phyloP scores from a whole-genome alignment of 192 early-diverging fungal species.

The Endogone sp. region DNA sequence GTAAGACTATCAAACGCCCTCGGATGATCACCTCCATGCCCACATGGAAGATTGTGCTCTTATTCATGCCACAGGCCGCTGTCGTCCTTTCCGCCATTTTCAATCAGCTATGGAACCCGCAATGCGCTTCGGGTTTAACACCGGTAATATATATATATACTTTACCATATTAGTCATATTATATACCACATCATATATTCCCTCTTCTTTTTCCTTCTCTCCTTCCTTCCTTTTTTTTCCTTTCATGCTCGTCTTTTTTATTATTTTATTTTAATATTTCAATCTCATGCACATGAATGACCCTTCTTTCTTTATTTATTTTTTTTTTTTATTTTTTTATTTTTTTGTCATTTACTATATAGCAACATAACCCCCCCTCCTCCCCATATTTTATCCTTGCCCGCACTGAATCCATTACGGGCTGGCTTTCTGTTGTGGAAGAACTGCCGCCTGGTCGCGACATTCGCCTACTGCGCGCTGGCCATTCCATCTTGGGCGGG shows the following conservation, averaged over 20 bases:
- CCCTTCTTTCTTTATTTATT: not conserved
- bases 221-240: not conserved
- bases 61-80: slow-evolving; percentile 28
- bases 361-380: slow-evolving; percentile 6
- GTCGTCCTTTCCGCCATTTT: slow-evolving; percentile 31
- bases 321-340: not conserved
- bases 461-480: slow-evolving; percentile 74
- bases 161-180: not conserved
- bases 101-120: slow-evolving; percentile 42
- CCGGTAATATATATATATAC: slow-evolving; percentile 19
- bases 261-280: not conserved
- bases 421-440: slow-evolving; percentile 73
- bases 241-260: not conserved
- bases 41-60: not conserved
- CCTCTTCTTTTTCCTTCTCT: not conserved
- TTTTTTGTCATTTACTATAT: slow-evolving; percentile 1
- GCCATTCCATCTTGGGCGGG: slow-evolving; percentile 89
- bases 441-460: slow-evolving; percentile 40
- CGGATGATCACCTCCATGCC: slow-evolving; percentile 13
- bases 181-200: not conserved
- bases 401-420: slow-evolving; percentile 76
- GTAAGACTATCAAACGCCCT: slow-evolving; percentile 13
- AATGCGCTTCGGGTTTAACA: slow-evolving; percentile 43
- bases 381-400: slow-evolving; percentile 45
- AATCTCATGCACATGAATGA: too few species aligned